Base-by-base conservation (phyloP, 805 yeast species). In the Teunomyces gatunensis region DNA sequence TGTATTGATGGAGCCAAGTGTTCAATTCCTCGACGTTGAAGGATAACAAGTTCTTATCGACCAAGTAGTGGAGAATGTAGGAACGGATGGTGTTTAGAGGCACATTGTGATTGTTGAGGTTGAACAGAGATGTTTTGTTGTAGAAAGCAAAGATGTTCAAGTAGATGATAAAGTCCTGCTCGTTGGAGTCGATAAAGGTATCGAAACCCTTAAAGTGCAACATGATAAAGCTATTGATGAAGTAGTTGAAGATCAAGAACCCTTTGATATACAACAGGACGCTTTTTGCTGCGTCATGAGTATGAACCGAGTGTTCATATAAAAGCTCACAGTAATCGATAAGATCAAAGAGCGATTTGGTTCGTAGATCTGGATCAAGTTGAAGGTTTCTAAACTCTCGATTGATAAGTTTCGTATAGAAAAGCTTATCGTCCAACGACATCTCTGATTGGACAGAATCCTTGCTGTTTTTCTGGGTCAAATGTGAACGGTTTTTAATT, bases 141-240 rank as follows among this genome's bases (percentile, higher is more conserved):
- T 69, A 73, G 51, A 73, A 72, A 46, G 69, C 67, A 61, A 68
- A 72, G 32, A 73, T 62, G 48, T 73, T 70, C 46, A 73, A 53
- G 55, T 73, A 73, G 23, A 73, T 67, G 47, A 71, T 63, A 52
- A 73, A 73, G 53, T 73, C 78, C 42, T 58, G 61, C 47, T 64
- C 71, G 45, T 58, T 63, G 11, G 61, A 54, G 45, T 64, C 68
- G 40, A 73, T 68, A 48, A 73, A 73, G 39, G 58, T 56, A 50
- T 67, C 72, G 48, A 73, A 73, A 4, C 78, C 78, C 45, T 64
- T 60, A 58, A 69, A 73, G 50, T 72, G 73, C 42, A 70, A 45
- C 72, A 73, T 69, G 44, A 73, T 65, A 49, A 70, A 69, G 48
- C 71, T 67, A 51, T 69, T 73, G 40, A 73, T 68, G 52, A 69